Evolutionary conservation across 176 grass and related monocot species (phyloP), one percentile per base, ranked within the genome.

Genomic region (Musa beccarii): DNA sequence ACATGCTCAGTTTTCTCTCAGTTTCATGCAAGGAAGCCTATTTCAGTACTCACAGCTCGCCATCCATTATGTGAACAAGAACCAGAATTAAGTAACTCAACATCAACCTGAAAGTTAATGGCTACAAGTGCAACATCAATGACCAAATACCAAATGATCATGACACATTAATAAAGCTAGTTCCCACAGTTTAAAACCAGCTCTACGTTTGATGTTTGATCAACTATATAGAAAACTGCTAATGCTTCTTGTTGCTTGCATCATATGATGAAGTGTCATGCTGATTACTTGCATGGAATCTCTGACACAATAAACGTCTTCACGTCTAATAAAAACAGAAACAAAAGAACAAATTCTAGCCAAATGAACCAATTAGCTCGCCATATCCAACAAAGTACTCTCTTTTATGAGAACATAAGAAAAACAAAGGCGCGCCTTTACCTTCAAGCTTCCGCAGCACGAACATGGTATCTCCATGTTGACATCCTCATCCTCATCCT

Each of bases 391-490:
- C 12, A 66, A 66, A 11, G 22, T 66, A 11, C 0, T 66, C 2
- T 11, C 63, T 25, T 22, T 12, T 66, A 63, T 63, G 1, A 63
- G n/a, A 63, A 63, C 9, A 9, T 4, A 59, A 72, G 43, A 76
- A 49, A 63, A 23, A 19, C 25, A 52, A 26, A 65, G 53, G 54
- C 70, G 28, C 34, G 19, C 69, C 16, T 16, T 78, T 73, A 93
- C 94, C 94, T 98, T 98, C 73, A 93, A 87, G 74, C 94, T 93
- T 77, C 94, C 94, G 75, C 90, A 87, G 68, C 94, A 98, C 52
- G 86, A 87, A 79, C 94, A 98, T 16, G 94, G 94, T 0, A 79
- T 85, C 54, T 98, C 94, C 94, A 98, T 89, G 76, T 80, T 87
- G 74, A n/a, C 56, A 69, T 98, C 88, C 80, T 89, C 85, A 77